Conservation (phyloP, 345 rosid genomes). For the Acer campestre region DNA sequence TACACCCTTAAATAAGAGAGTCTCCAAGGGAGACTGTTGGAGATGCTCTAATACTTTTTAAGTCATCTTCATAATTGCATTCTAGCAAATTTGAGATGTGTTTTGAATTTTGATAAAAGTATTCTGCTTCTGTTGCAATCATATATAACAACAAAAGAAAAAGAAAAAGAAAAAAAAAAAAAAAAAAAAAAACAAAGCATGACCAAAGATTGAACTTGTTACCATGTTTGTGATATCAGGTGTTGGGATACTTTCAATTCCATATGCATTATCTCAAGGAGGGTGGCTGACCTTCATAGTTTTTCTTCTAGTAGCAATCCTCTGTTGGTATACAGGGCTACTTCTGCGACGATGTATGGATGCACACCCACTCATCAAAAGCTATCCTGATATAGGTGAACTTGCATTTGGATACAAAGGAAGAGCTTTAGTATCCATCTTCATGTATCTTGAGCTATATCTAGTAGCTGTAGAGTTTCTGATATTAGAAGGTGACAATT, state of each 20-base stretch:
- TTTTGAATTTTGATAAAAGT: too few species aligned
- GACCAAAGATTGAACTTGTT: background rate
- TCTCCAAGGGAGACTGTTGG: too few species aligned
- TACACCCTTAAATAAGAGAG: too few species aligned
- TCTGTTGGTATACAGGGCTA: constrained; percentile 66
- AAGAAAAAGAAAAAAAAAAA: too few species aligned
- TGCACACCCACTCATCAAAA: constrained; percentile 36
- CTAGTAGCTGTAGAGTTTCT: constrained; percentile 69
- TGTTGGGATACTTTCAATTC: constrained; percentile 63
- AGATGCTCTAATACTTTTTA: background rate
- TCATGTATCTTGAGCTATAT: constrained; percentile 60
- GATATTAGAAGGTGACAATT: constrained; percentile 70
- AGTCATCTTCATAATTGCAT: background rate
- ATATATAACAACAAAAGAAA: too few species aligned
- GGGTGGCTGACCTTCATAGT: constrained; percentile 62
- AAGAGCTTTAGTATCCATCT: constrained; percentile 49
- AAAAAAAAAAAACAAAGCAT: background rate
- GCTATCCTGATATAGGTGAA: constrained; percentile 64
- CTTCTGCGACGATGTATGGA: constrained; percentile 63
- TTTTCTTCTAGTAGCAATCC: constrained; percentile 49
- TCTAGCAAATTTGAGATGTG: background rate
- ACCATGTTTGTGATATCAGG: constrained; percentile 34
- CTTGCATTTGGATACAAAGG: constrained; percentile 65
- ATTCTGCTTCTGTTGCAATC: too few species aligned
- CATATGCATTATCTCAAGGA: constrained; percentile 66